Percentiles rank a stretch among this genome's conserved stretches.
These are phyloP conservation scores for Citrus trifoliata DNA, from an alignment of 345 rosid genomes.

Conservation along the genomic window DNA sequence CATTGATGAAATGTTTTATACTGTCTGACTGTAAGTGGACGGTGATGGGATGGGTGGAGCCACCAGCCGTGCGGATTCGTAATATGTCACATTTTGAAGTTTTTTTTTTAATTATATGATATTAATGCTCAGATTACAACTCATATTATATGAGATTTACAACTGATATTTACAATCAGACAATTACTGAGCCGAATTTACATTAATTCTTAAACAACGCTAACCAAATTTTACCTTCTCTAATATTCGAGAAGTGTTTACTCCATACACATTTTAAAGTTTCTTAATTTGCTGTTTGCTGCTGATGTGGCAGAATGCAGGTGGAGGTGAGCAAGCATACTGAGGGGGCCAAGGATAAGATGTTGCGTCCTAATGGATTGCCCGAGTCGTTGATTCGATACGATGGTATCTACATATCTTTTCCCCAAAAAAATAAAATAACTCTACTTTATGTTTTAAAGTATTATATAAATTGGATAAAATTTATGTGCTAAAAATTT, in stretches of 20 bases:
- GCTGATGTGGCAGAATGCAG: slow-evolving; percentile 68
- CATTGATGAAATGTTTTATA: not conserved
- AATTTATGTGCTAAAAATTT: no score
- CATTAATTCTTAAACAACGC: no score
- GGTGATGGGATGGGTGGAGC: not conserved
- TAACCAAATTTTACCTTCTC: no score
- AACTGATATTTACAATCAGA: no score
- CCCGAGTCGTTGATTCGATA: slow-evolving; percentile 92
- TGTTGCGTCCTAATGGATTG: slow-evolving; percentile 85
- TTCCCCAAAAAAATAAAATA: no score
- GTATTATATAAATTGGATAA: not conserved
- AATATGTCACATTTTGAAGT: no score
- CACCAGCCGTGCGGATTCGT: not conserved
- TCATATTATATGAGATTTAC: no score
- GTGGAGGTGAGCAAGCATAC: slow-evolving; percentile 98
- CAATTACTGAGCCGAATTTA: no score
- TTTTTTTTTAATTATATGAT: no score
- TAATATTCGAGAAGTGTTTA: no score
- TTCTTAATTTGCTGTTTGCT: not conserved
- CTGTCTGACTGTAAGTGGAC: slow-evolving; percentile 6
- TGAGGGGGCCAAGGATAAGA: slow-evolving; percentile 84
- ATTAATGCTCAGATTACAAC: no score
- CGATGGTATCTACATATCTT: slow-evolving; percentile 53
- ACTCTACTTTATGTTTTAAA: not conserved
- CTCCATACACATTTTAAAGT: no score